Conservation (phyloP, 352 stramenopile species). For the Pythium plurisporium region DNA sequence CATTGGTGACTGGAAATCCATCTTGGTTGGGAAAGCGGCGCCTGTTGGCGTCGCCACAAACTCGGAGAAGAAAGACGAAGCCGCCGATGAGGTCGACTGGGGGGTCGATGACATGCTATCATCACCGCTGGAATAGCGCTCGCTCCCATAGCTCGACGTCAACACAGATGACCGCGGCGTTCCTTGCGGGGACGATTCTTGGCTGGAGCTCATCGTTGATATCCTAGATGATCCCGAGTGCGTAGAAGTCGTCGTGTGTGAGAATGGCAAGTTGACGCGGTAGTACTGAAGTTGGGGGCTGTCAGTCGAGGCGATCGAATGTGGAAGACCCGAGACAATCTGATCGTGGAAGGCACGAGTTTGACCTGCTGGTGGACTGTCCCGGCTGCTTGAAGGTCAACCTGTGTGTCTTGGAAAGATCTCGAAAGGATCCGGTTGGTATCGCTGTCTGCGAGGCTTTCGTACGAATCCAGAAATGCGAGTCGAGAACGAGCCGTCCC, state of each 20-base stretch:
- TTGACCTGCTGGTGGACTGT: not conserved
- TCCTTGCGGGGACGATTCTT: not conserved
- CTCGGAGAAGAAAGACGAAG: constrained; percentile 7
- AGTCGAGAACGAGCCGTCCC: not conserved
- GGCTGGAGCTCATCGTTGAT: constrained; percentile 4
- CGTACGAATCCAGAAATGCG: constrained; percentile 12
- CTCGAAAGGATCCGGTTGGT: too few species aligned
- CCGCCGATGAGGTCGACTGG: not conserved
- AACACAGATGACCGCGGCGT: not conserved
- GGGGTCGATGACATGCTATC: too few species aligned
- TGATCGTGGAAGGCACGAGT: constrained; percentile 7
- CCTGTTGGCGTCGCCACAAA: constrained; percentile 20
- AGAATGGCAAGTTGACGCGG: not conserved
- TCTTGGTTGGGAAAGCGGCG: constrained; percentile 10
- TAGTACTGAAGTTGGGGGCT: too few species aligned
- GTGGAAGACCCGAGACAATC: constrained; percentile 1
- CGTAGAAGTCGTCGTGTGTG: not conserved
- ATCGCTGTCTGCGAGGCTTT: not conserved
- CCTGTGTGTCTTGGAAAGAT: too few species aligned
- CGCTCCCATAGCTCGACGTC: not conserved
- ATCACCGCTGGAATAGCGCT: too few species aligned
- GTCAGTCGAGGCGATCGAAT: too few species aligned
- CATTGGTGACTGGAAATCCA: constrained; percentile 29
- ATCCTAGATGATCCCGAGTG: not conserved
- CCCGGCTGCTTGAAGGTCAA: not conserved